Evolutionary conservation across 371 early-diverging fungal species (phyloP), one percentile per base, ranked within the genome.

Genomic region (Haplosporangium sp.): DNA sequence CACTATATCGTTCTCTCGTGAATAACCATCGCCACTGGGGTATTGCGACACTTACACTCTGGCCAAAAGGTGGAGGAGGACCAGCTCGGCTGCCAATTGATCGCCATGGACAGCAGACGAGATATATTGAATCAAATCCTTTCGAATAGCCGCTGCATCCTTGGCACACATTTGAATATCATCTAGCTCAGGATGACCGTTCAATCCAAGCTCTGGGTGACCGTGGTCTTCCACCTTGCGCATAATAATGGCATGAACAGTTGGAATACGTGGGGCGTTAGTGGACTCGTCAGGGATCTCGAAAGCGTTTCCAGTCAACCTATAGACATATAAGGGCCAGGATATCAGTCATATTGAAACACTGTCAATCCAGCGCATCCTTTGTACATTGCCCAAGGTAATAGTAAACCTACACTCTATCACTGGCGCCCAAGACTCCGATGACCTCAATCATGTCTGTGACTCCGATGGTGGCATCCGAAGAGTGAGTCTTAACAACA

Each of bases 381-480:
- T 12, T 18, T 2, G 1, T n/a, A 18, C 23, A 37, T 38, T 18
- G 36, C 2, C 11, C 23, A 2, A 13, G 11, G 1, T 16, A 16
- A 3, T 16, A n/a, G 18, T 48, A 6, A n/a, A 51, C 79, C 14
- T 63, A 73, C 74, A 80, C 43, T 61, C 63, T 70, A 51, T 69
- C 77, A 21, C 59, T 73, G 16, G 68, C 62, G 8, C 83, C 84
- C 18, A 85, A 59, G 16, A 89, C 82, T 37, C 88, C 91, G 48
- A 91, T 83, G 14, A 91, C 80, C 52, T 91, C 90, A 14, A 91
- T 74, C 55, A 85, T 71, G 45, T 89, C 89, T 0, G 87, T 82
- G 1, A 91, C 90, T 40, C 82, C 83, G 23, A 89, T 57, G 9
- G 70, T 54, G 9, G 83, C 83, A 14, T 81, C 83, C 16, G 67